Evolutionary conservation across 2,329 filamentous ascomycete genomes (phyloP), one percentile per base, ranked within the genome.

Genomic region (Trichophaea hybrida): DNA sequence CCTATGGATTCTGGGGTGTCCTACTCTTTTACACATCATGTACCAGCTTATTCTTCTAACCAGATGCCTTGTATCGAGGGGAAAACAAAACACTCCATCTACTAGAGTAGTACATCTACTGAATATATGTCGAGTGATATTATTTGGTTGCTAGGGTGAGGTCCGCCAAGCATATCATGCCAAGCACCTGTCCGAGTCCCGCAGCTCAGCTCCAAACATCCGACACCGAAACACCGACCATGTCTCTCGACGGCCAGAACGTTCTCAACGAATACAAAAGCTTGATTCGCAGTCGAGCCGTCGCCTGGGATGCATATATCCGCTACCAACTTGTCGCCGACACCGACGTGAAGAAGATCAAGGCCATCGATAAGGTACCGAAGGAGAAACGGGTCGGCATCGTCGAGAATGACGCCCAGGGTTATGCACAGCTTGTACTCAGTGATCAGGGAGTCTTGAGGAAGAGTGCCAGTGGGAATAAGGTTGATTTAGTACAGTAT

Each of bases 241-340:
- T 96, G 90, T 91, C 89, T 72, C 81, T 94, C 73, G 89, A 96
- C 72, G 86, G 88, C 68, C 90, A 90, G 61, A 86, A 87, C 61
- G 96, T 96, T 74, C 80, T 87, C 66, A 79, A 82, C 71, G 91
- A 88, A 68, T 80, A 96, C 68, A 90, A 95, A 77, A 94, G 88
- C 81, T 97, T 97, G 78, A 95, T 97, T 73, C 88, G 93, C 71
- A 86, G 88, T 71, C 83, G 93, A 68, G 90, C 90, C 66, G 95
- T 98, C 74, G 90, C 91, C 60, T 98, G 93, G 93, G 91, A 97
- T 74, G 91, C 91, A 69, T 90, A 91, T 69, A 88, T 94, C 67
- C 83, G 93, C 73, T 88, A 88, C 68, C 88, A 90, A 73, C 93
- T 88, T 70, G 86, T 98, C 74, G 94, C 87, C 60, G 91, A 97